These are phyloP conservation scores for Terana coerulea DNA, from an alignment of 768 basidiomycete species.

Conservation along the genomic window DNA sequence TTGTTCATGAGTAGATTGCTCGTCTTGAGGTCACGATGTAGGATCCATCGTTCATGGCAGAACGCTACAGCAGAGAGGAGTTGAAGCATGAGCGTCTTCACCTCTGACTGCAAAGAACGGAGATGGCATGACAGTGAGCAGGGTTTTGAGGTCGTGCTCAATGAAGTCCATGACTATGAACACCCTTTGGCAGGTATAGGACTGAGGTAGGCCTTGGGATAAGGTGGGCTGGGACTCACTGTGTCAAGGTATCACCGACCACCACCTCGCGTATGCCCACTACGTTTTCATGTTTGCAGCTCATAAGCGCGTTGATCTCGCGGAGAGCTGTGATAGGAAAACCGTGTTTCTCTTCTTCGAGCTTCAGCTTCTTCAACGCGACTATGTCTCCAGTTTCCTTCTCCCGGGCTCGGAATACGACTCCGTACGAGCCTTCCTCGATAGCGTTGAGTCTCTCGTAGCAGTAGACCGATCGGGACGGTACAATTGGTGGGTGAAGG, in stretches of 20 bases:
- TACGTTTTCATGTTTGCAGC: constrained; percentile 91
- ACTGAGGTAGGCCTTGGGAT: constrained; percentile 4
- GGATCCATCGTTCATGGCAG: constrained; percentile 96
- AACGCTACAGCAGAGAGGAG: constrained; percentile 89
- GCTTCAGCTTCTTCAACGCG: constrained; percentile 95
- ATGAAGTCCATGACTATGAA: constrained; percentile 99
- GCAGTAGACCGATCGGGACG: constrained; percentile 90
- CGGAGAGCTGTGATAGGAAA: constrained; percentile 96
- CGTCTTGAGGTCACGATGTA: constrained; percentile 96
- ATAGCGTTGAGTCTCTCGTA: constrained; percentile 97
- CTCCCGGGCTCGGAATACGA: constrained; percentile 95
- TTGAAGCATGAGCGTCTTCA: constrained; percentile 95
- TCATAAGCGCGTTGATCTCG: constrained; percentile 96
- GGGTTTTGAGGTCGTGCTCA: constrained; percentile 97
- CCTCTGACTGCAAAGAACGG: constrained; percentile 97
- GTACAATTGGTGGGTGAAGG: constrained; percentile 70
- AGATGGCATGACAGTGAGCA: constrained; percentile 91
- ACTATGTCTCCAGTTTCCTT: constrained; percentile 95
- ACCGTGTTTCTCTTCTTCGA: constrained; percentile 98
- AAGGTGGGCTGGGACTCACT: constrained; percentile 60
- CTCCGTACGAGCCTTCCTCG: constrained; percentile 97
- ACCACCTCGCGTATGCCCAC: constrained; percentile 97
- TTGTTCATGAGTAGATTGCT: constrained; percentile 99
- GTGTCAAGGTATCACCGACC: constrained; percentile 96
- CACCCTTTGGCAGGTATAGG: constrained; percentile 53